phyloP scores from a whole-genome alignment of 306 rosid species.

The Purshia tridentata region DNA sequence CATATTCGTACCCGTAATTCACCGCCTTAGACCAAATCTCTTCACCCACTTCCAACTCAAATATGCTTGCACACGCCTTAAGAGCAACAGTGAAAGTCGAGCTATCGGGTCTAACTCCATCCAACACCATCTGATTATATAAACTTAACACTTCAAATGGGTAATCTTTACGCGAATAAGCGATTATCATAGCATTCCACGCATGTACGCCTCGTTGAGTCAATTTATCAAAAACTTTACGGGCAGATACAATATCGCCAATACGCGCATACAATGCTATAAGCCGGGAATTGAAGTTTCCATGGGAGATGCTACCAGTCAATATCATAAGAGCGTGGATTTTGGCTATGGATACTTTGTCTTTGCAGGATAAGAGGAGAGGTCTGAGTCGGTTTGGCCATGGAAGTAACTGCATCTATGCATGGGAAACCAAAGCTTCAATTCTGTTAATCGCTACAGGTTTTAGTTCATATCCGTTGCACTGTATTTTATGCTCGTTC shows the following conservation, averaged over 20 bases:
- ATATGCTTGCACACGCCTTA: conserved; percentile 36
- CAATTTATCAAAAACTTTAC: conserved; percentile 37
- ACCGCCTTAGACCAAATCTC: conserved; percentile 45
- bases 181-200: conserved; percentile 49
- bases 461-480: conserved; percentile 12
- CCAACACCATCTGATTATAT: conserved; percentile 30
- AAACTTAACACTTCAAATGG: conserved; percentile 33
- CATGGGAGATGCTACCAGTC: conserved; percentile 22
- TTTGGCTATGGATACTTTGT: conserved; percentile 29
- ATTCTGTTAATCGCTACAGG: not conserved
- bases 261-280: conserved; percentile 24
- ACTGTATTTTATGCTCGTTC: not conserved
- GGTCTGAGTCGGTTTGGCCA: conserved; percentile 32
- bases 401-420: conserved; percentile 30
- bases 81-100: conserved; percentile 42
- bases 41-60: conserved; percentile 37
- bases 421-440: not conserved
- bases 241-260: conserved; percentile 28
- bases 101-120: conserved; percentile 44
- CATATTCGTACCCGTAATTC: conserved; percentile 32
- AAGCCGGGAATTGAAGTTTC: conserved; percentile 30
- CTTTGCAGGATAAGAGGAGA: conserved; percentile 36
- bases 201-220: conserved; percentile 29
- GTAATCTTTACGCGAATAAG: conserved; percentile 33
- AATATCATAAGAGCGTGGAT: conserved; percentile 41